Percentiles rank a stretch among this genome's conserved stretches.
Conservation (phyloP, 352 stramenopile species). For the Phytophthora hibernalis region DNA sequence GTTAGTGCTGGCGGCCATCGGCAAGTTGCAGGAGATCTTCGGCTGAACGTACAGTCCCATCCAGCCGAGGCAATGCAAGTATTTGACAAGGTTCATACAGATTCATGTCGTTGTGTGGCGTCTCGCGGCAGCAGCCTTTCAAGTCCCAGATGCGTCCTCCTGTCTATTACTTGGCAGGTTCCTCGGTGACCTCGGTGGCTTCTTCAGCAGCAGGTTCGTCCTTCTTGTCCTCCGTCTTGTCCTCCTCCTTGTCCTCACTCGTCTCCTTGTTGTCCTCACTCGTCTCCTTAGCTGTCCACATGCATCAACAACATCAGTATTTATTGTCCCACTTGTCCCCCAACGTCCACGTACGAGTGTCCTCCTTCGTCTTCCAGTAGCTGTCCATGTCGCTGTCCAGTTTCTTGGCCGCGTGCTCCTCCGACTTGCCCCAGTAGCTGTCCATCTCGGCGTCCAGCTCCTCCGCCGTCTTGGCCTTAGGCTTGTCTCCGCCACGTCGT, state of each 20-base stretch:
- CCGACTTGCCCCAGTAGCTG: slow-evolving; percentile 88
- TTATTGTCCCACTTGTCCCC: background rate
- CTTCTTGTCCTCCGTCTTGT: slow-evolving; percentile 38
- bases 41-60: slow-evolving; percentile 44
- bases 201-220: slow-evolving; percentile 34
- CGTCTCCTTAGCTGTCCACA: slow-evolving; percentile 21
- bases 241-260: slow-evolving; percentile 18
- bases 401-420: slow-evolving; percentile 86
- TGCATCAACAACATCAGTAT: too few relatives aligned
- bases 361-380: slow-evolving; percentile 89
- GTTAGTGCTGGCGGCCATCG: slow-evolving; percentile 76
- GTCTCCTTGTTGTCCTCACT: slow-evolving; percentile 22
- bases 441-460: slow-evolving; percentile 89
- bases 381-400: slow-evolving; percentile 87
- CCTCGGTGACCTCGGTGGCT: slow-evolving; percentile 21
- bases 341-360: slow-evolving; percentile 37
- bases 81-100: slow-evolving; percentile 39
- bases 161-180: slow-evolving; percentile 38
- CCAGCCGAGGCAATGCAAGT: slow-evolving; percentile 32
- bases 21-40: slow-evolving; percentile 85
- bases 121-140: slow-evolving; percentile 16
- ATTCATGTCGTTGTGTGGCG: slow-evolving; percentile 25
- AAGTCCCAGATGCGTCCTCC: background rate
- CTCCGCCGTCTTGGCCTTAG: slow-evolving; percentile 78
- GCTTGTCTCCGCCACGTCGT: slow-evolving; percentile 48